Conservation (phyloP, 805 yeast species). For the Hanseniaspora lachancei region DNA sequence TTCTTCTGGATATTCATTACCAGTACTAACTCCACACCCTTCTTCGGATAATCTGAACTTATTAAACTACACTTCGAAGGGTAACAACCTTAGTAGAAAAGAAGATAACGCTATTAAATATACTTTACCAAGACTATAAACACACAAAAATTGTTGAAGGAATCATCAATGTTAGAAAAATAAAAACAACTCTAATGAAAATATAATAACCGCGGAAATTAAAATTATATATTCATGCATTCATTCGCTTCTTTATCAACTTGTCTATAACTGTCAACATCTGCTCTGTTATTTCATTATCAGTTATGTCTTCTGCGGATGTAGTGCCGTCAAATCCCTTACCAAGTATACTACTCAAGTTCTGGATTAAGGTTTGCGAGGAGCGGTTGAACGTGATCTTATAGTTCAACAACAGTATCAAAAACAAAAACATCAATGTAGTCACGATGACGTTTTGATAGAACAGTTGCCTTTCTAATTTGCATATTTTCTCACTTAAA, state of each 20-base stretch:
- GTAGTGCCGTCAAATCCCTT: background rate
- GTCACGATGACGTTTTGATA: background rate
- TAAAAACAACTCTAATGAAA: too few relatives aligned
- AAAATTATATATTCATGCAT: background rate
- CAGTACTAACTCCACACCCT: conserved; percentile 2
- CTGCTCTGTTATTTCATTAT: conserved; percentile 5
- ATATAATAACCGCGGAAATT: background rate
- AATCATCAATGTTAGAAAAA: background rate
- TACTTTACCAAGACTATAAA: conserved; percentile 1
- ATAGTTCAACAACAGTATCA: background rate
- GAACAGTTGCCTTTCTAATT: background rate
- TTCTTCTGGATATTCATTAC: conserved; percentile 4
- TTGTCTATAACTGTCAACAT: conserved; percentile 8
- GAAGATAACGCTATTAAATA: background rate
- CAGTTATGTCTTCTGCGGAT: background rate
- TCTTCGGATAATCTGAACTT: conserved; percentile 1
- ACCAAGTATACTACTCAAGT: background rate
- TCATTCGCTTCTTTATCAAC: conserved; percentile 4
- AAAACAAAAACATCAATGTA: background rate
- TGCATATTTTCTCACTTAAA: background rate
- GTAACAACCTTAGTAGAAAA: background rate
- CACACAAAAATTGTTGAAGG: background rate
- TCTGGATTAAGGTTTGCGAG: background rate
- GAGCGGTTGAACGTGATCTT: background rate
- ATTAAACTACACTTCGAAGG: background rate